Conservation (phyloP, 305 asterid genomes). For the Solanum hybrid region DNA sequence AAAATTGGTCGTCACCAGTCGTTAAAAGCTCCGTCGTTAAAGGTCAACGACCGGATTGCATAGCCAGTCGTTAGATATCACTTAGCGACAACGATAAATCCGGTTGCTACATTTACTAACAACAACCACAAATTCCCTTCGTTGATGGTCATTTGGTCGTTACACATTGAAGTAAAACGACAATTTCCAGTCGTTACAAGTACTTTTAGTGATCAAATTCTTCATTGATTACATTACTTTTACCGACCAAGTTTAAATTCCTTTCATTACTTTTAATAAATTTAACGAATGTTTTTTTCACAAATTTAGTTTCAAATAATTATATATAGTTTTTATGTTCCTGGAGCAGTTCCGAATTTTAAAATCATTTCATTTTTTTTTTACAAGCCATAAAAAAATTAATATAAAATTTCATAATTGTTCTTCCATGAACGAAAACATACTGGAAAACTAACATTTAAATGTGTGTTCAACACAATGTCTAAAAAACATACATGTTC, state of each 20-base stretch:
- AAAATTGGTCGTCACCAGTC: background rate
- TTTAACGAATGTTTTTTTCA: too few species aligned
- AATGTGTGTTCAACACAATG: background rate
- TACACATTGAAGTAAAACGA: background rate
- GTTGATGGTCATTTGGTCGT: background rate
- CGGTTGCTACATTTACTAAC: background rate
- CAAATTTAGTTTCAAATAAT: too few species aligned
- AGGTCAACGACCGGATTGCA: background rate
- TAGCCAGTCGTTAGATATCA: background rate
- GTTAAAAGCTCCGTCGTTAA: background rate
- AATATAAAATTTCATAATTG: background rate
- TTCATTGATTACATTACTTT: background rate
- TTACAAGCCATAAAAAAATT: background rate
- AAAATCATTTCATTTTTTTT: too few species aligned
- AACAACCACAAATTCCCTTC: background rate
- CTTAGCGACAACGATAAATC: background rate
- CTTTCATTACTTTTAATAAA: too few species aligned
- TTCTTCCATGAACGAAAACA: too few species aligned
- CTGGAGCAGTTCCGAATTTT: too few species aligned
- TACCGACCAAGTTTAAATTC: too few species aligned
- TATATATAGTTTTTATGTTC: too few species aligned
- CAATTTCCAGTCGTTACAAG: background rate
- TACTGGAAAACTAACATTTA: background rate
- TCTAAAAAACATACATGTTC: background rate
- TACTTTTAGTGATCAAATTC: background rate